phyloP scores from a whole-genome alignment of 139 green algal species.

The Picochlorum sp. region DNA sequence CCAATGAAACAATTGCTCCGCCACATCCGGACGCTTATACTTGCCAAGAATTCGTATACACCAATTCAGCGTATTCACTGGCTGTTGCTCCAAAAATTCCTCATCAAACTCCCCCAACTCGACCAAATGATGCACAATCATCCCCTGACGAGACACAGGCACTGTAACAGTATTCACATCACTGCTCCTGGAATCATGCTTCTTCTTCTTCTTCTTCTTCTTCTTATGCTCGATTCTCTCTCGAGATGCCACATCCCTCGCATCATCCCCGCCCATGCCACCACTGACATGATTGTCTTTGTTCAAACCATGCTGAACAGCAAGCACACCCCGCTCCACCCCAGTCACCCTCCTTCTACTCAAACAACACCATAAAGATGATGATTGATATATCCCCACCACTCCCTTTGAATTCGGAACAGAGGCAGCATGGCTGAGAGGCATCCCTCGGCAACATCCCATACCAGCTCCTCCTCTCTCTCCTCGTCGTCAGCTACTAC shows the following conservation, averaged over 20 bases:
- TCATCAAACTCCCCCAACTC: constrained; percentile 20
- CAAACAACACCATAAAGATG: no score
- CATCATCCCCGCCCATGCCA: no score
- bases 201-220: no score
- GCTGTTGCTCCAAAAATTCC: constrained; percentile 9
- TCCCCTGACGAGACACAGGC: constrained; percentile 12
- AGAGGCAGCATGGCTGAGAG: background rate
- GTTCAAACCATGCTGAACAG: no score
- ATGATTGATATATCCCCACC: no score
- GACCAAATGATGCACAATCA: constrained; percentile 21
- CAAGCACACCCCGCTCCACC: no score
- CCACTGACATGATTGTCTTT: no score
- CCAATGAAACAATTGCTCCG: constrained; percentile 31
- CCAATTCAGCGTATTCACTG: constrained; percentile 28
- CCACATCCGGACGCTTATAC: constrained; percentile 9
- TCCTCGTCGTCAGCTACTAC: background rate
- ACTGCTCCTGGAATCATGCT: no score
- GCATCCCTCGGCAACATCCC: no score
- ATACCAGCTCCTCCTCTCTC: background rate
- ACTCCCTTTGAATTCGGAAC: background rate
- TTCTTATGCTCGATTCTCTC: no score
- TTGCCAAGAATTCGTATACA: constrained; percentile 21
- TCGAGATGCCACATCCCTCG: no score
- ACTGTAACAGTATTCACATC: background rate
- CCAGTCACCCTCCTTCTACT: no score